These are phyloP conservation scores for Wakefieldia striispora DNA, from an alignment of 768 basidiomycete species.

Conservation along the genomic window DNA sequence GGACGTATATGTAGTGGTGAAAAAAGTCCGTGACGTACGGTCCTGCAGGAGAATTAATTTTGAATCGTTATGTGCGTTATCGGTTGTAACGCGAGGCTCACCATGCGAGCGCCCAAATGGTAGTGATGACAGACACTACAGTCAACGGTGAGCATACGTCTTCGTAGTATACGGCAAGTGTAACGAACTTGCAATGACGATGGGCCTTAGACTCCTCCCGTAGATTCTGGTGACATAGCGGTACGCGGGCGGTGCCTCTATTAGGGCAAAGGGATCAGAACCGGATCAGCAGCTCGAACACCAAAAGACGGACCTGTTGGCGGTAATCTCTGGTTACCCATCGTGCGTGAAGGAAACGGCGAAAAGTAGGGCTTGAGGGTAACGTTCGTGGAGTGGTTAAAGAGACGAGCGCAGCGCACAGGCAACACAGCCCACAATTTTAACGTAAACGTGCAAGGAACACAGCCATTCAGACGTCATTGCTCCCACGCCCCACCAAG, in stretches of 20 bases:
- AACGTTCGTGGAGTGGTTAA: background rate
- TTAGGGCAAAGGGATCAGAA: background rate
- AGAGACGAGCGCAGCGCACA: background rate
- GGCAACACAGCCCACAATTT: too few species aligned
- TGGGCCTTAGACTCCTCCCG: slow-evolving; percentile 55
- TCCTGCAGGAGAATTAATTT: slow-evolving; percentile 9
- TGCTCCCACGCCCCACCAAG: slow-evolving; percentile 28
- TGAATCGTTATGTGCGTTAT: background rate
- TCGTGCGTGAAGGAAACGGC: slow-evolving; percentile 1
- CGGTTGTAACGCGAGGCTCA: slow-evolving; percentile 38
- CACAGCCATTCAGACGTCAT: slow-evolving; percentile 19
- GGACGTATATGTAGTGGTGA: background rate
- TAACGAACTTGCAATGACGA: slow-evolving; percentile 48
- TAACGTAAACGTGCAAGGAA: too few species aligned
- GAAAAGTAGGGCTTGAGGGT: background rate
- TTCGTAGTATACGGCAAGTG: background rate
- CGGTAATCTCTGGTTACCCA: slow-evolving; percentile 15
- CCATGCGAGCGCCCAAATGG: slow-evolving; percentile 63
- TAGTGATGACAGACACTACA: slow-evolving; percentile 42
- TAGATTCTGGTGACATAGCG: slow-evolving; percentile 58
- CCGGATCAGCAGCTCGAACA: background rate
- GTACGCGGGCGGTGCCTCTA: slow-evolving; percentile 55
- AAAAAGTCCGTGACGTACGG: slow-evolving; percentile 13
- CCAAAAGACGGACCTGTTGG: slow-evolving; percentile 7
- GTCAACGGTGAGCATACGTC: background rate